These are phyloP conservation scores for Emergomyces orientalis DNA, from an alignment of 2,329 filamentous ascomycete species.

Conservation along the genomic window DNA sequence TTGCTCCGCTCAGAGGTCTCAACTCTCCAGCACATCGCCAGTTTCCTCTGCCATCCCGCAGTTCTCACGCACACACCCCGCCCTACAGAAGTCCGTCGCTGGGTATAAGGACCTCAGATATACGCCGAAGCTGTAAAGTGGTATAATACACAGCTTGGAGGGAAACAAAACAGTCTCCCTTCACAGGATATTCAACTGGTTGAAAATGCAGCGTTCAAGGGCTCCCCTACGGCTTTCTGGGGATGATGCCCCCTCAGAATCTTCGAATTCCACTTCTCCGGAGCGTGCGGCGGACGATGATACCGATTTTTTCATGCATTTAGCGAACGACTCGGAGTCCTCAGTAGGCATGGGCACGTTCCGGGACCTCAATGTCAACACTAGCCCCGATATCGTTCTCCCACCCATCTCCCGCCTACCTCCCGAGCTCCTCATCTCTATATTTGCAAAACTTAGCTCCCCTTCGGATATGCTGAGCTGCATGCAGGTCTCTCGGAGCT, in stretches of 20 bases:
- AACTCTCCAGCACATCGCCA: not conserved
- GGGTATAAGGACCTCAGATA: not conserved
- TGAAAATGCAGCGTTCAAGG: slow-evolving; percentile 30
- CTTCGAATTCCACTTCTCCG: slow-evolving; percentile 24
- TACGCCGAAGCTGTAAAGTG: not conserved
- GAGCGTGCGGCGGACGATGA: slow-evolving; percentile 63
- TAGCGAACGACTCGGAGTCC: slow-evolving; percentile 81
- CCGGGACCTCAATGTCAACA: slow-evolving; percentile 61
- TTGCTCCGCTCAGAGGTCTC: not conserved
- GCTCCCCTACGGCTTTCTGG: slow-evolving; percentile 30
- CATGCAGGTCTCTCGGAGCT: slow-evolving; percentile 89
- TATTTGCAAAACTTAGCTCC: slow-evolving; percentile 74
- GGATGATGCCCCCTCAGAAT: slow-evolving; percentile 35
- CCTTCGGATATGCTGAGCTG: slow-evolving; percentile 72
- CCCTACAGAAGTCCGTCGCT: not conserved
- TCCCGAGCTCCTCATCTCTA: slow-evolving; percentile 86
- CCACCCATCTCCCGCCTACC: slow-evolving; percentile 72
- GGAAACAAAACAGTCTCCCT: not conserved
- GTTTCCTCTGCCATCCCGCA: not conserved
- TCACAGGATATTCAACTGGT: not conserved
- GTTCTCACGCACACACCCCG: not conserved
- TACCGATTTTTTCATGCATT: slow-evolving; percentile 81
- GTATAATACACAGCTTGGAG: not conserved
- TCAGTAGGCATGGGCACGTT: slow-evolving; percentile 75
- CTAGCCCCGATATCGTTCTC: slow-evolving; percentile 29